A percentile compares a stretch with the other conserved stretches of the same genome.
Evolutionary conservation across 345 rosid genomes (phyloP).

Genomic region (Odontarrhena argentea): DNA sequence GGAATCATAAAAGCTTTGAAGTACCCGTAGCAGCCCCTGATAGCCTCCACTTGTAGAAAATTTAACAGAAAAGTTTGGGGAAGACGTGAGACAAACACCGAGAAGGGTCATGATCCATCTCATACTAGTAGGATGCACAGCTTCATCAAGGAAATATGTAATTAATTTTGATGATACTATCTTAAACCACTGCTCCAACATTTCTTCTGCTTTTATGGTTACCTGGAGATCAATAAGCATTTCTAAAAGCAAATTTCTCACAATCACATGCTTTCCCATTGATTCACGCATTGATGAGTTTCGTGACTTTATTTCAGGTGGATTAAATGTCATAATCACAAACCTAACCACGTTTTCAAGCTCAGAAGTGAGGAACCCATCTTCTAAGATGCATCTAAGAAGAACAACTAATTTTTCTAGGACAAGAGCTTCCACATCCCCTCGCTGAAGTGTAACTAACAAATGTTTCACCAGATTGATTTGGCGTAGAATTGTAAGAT

Average conservation of each 20-base stretch:
- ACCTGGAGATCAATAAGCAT: slow-evolving; percentile 97
- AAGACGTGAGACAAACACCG: slow-evolving; percentile 83
- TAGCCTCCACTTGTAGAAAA: slow-evolving; percentile 88
- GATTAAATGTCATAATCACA: slow-evolving; percentile 95
- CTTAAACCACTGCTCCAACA: slow-evolving; percentile 95
- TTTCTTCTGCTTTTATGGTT: slow-evolving; percentile 81
- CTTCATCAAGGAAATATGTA: slow-evolving; percentile 92
- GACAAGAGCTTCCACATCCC: slow-evolving; percentile 93
- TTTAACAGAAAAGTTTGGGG: slow-evolving; percentile 79
- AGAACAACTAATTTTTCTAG: slow-evolving; percentile 86
- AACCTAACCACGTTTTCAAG: slow-evolving; percentile 88
- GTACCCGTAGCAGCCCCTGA: slow-evolving; percentile 76
- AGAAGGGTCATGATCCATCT: slow-evolving; percentile 98
- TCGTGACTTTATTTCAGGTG: slow-evolving; percentile 70
- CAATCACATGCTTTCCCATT: slow-evolving; percentile 95
- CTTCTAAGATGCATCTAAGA: slow-evolving; percentile 88
- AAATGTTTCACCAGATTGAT: slow-evolving; percentile 87
- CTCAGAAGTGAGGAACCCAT: slow-evolving; percentile 82
- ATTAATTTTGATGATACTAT: slow-evolving; percentile 89
- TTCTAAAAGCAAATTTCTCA: slow-evolving; percentile 91
- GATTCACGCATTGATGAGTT: slow-evolving; percentile 67
- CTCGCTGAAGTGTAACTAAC: slow-evolving; percentile 86
- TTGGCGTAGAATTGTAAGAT: slow-evolving; percentile 80
- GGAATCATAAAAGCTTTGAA: slow-evolving; percentile 88
- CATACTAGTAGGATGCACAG: slow-evolving; percentile 96